Percentiles rank a stretch among this genome's conserved stretches.
Evolutionary conservation across 345 rosid genomes (phyloP).

Genomic region (Aegle marmelos): DNA sequence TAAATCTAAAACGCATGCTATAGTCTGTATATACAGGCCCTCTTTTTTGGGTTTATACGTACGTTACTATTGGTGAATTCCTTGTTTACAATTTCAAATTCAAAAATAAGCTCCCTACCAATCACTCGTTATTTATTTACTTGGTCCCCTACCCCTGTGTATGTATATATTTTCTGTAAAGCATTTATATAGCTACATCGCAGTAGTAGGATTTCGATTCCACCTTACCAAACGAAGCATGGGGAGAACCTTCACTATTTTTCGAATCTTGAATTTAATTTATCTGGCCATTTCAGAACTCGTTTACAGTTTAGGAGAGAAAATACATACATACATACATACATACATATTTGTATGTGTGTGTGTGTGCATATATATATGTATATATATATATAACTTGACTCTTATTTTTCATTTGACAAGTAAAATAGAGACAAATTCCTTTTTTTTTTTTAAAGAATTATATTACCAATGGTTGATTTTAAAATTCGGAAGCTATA

Average conservation of each 20-base stretch:
- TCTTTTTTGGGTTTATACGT: not conserved
- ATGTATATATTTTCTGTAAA: not conserved
- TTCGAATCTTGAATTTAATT: too few species aligned
- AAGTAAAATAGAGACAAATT: not conserved
- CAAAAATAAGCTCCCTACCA: conserved; percentile 8
- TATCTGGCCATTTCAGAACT: not conserved
- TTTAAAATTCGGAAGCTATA: too few species aligned
- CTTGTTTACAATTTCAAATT: conserved; percentile 22
- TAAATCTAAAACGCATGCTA: not conserved
- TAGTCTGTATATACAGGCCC: not conserved
- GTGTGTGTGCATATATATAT: too few species aligned
- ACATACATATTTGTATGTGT: too few species aligned
- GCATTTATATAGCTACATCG: not conserved
- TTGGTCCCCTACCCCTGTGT: conserved; percentile 1
- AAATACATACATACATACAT: too few species aligned
- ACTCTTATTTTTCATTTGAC: too few species aligned
- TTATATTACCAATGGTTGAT: too few species aligned
- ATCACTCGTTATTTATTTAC: not conserved
- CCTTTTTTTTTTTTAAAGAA: not conserved
- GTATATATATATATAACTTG: too few species aligned
- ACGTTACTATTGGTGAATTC: not conserved
- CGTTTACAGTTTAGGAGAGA: too few species aligned
- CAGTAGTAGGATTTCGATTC: not conserved
- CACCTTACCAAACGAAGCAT: not conserved
- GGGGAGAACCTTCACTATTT: not conserved